phyloP scores from a whole-genome alignment of 2,329 filamentous ascomycete species.

The Colletotrichum orbiculare region DNA sequence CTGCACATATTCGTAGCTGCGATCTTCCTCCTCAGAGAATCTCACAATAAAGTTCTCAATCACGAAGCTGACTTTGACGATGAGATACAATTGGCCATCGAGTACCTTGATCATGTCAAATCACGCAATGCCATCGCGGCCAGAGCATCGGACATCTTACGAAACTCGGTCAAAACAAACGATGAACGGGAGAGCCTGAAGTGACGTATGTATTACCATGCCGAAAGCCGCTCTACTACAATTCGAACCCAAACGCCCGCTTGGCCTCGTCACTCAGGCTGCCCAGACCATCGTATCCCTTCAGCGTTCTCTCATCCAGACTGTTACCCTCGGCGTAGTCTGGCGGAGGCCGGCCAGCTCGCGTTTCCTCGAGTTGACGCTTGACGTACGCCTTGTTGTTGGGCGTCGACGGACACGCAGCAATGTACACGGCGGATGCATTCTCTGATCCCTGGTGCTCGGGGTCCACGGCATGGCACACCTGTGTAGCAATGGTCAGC shows the following conservation, averaged over 20 bases:
- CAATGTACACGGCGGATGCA: slow-evolving; percentile 49
- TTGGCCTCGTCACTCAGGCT: slow-evolving; percentile 9
- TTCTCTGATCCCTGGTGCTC: slow-evolving; percentile 48
- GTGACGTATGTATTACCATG: background rate
- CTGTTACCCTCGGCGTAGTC: slow-evolving; percentile 52
- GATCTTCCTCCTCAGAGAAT: slow-evolving; percentile 24
- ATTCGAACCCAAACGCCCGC: slow-evolving; percentile 22
- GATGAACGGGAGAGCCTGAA: background rate
- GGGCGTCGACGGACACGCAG: slow-evolving; percentile 48
- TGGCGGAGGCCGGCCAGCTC: slow-evolving; percentile 54
- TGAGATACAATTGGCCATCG: slow-evolving; percentile 14
- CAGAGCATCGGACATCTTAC: background rate
- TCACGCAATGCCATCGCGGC: slow-evolving; percentile 24
- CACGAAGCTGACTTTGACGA: slow-evolving; percentile 10
- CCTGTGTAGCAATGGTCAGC: slow-evolving; percentile 35
- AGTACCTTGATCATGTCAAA: slow-evolving; percentile 25
- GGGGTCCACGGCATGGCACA: slow-evolving; percentile 53
- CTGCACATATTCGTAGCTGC: slow-evolving; percentile 26
- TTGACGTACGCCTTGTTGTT: slow-evolving; percentile 41
- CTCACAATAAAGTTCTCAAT: background rate
- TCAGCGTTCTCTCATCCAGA: slow-evolving; percentile 27
- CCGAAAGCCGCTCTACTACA: background rate
- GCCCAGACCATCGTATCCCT: slow-evolving; percentile 22
- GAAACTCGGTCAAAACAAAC: background rate
- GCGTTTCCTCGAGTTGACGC: slow-evolving; percentile 42